phyloP scores from a whole-genome alignment of 805 yeast species.

The Metschnikowia vanudenii region DNA sequence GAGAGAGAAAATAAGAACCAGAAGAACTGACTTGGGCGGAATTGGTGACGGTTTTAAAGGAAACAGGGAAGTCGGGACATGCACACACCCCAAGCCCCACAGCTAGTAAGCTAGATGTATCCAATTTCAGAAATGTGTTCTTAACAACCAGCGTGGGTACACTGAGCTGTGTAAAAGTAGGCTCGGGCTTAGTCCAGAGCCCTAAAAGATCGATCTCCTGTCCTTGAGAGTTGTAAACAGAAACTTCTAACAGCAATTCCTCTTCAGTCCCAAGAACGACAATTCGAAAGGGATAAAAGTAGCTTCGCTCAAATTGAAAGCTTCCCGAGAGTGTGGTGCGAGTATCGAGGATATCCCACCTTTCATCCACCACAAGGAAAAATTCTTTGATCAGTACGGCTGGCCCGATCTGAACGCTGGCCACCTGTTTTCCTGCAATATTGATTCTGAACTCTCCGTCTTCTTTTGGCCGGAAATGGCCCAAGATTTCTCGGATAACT shows the following conservation, averaged over 20 bases:
- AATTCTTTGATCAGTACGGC: not conserved
- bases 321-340: not conserved
- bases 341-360: conserved; percentile 1
- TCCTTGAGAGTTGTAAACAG: not conserved
- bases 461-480: conserved; percentile 1
- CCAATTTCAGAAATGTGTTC: too few relatives aligned
- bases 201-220: not conserved
- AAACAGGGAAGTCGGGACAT: too few relatives aligned
- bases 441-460: not conserved
- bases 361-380: not conserved
- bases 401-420: conserved; percentile 1
- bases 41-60: too few relatives aligned
- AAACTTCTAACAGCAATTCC: not conserved
- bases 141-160: too few relatives aligned
- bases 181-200: not conserved
- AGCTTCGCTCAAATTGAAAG: not conserved
- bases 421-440: not conserved
- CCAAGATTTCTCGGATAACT: not conserved
- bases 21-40: too few relatives aligned
- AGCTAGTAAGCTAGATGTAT: too few relatives aligned
- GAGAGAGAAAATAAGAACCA: too few relatives aligned
- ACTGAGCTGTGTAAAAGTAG: too few relatives aligned
- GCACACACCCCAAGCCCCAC: too few relatives aligned
- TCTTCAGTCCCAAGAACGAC: not conserved
- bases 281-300: conserved; percentile 2